A percentile compares a stretch with the other conserved stretches of the same genome.
These are phyloP conservation scores for Sporothrix sp. DNA, from an alignment of 2,329 filamentous ascomycete species.

Conservation along the genomic window DNA sequence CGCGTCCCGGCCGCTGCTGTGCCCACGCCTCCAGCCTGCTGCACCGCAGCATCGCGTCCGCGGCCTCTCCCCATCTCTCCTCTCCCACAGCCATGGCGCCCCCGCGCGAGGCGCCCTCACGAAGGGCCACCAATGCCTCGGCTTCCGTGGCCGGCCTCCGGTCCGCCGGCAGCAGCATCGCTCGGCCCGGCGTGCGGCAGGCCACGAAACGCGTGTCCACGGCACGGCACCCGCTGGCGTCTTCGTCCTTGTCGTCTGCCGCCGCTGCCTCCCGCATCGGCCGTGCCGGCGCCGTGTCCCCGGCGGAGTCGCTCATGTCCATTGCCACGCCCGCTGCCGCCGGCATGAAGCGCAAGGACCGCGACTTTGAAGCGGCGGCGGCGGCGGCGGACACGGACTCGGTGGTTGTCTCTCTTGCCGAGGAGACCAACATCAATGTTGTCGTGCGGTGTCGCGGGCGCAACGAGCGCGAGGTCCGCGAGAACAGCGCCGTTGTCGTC, in stretches of 20 bases:
- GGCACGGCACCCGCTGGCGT: slow-evolving; percentile 16
- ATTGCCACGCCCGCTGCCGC: slow-evolving; percentile 39
- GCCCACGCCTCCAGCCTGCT: not conserved
- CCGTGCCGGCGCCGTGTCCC: slow-evolving; percentile 49
- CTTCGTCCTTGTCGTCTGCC: slow-evolving; percentile 1
- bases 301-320: slow-evolving; percentile 59
- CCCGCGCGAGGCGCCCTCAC: slow-evolving; percentile 19
- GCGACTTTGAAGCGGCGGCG: slow-evolving; percentile 63
- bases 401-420: slow-evolving; percentile 32
- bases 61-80: not conserved
- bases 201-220: slow-evolving; percentile 20
- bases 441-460: slow-evolving; percentile 90
- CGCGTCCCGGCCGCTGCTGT: not conserved
- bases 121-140: slow-evolving; percentile 24
- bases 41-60: slow-evolving; percentile 3
- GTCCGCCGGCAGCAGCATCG: slow-evolving; percentile 15
- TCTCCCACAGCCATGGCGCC: slow-evolving; percentile 8
- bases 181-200: slow-evolving; percentile 23
- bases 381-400: slow-evolving; percentile 22
- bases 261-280: slow-evolving; percentile 22
- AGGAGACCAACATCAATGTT: slow-evolving; percentile 96
- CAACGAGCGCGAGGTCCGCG: slow-evolving; percentile 82
- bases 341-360: slow-evolving; percentile 73
- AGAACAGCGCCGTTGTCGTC: slow-evolving; percentile 91
- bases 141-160: slow-evolving; percentile 11